Percentiles rank a stretch among this genome's conserved stretches.
These are phyloP conservation scores for Vanrija sp. DNA, from an alignment of 1,284 basidiomycete genomes.

Conservation along the genomic window DNA sequence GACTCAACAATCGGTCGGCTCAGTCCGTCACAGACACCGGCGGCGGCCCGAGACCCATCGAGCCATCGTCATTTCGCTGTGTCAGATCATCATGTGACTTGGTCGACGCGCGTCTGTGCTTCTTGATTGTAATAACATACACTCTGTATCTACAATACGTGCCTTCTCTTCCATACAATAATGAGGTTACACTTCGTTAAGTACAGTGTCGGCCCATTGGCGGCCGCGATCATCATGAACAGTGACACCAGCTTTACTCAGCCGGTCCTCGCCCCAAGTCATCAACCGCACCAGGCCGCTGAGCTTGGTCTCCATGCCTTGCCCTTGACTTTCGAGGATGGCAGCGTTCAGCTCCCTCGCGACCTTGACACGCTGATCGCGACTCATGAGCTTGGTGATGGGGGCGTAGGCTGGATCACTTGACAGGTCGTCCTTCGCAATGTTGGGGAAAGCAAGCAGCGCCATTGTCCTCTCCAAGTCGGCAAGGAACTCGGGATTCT, in stretches of 20 bases:
- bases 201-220: slow-evolving; percentile 17
- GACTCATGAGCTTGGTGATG: slow-evolving; percentile 61
- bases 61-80: neutral
- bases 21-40: too few relatives aligned
- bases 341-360: slow-evolving; percentile 89
- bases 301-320: slow-evolving; percentile 88
- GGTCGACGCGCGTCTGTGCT: too few relatives aligned
- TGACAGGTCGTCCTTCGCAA: slow-evolving; percentile 48
- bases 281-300: slow-evolving; percentile 78
- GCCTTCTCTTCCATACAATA: slow-evolving; percentile 1
- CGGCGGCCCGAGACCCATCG: too few relatives aligned
- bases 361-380: slow-evolving; percentile 83
- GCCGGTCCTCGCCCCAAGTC: slow-evolving; percentile 78
- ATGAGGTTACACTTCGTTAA: neutral
- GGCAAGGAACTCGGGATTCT: slow-evolving; percentile 84
- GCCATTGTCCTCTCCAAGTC: slow-evolving; percentile 96
- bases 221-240: slow-evolving; percentile 17
- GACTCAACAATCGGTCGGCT: too few relatives aligned
- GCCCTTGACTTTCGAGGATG: slow-evolving; percentile 83
- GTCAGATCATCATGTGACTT: neutral
- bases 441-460: slow-evolving; percentile 74
- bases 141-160: neutral
- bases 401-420: slow-evolving; percentile 40
- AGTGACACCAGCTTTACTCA: slow-evolving; percentile 55
- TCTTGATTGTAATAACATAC: neutral